Evolutionary conservation across 768 basidiomycete species (phyloP), one percentile per base, ranked within the genome.

Genomic region (Lactifluus rugatus): DNA sequence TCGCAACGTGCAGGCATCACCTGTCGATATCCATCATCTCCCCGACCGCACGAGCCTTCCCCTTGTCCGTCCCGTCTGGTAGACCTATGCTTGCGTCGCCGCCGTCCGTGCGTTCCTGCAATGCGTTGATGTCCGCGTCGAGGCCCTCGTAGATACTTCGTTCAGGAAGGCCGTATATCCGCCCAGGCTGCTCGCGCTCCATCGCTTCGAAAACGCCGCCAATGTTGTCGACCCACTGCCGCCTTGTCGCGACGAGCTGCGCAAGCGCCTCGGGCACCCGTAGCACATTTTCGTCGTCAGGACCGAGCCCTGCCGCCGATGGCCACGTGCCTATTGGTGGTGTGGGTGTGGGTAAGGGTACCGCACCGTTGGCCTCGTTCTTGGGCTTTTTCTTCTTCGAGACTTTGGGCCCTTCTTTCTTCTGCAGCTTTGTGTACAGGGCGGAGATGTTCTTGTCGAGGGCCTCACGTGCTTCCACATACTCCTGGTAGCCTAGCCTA

Each of bases 401-500:
- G 16, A 80, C 72, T 71, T 91, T 92, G 13, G 84, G 83, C 3
- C 72, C 78, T 54, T 87, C 85, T 70, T 87, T 91, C 75, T 88
- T 86, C 75, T 90, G 86, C 48, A 93, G 77, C 70, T 88, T 92
- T 52, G 80, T 68, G 73, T 87, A 96, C 10, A 85, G 75, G 17
- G 73, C 76, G 47, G 79, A 75, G 68, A 97, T 90, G 64, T 85
- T 84, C 74, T 83, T 87, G 75, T 98, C 94, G 49, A 98, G 80
- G 4, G 85, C 78, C 61, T 95, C 93, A 17, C 93, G 82, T 8
- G 82, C 70, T 31, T 90, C 87, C 57, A 90, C 71, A 73, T 95
- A 98, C 67, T 98, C 95, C 66, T 92, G 89, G 68, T 92, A 90
- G 6, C 85, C 93, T 17, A 98, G 78, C 21, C 93, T 82, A 66